phyloP scores from a whole-genome alignment of 768 basidiomycete species.

The Strobilomyces dryophilus region DNA sequence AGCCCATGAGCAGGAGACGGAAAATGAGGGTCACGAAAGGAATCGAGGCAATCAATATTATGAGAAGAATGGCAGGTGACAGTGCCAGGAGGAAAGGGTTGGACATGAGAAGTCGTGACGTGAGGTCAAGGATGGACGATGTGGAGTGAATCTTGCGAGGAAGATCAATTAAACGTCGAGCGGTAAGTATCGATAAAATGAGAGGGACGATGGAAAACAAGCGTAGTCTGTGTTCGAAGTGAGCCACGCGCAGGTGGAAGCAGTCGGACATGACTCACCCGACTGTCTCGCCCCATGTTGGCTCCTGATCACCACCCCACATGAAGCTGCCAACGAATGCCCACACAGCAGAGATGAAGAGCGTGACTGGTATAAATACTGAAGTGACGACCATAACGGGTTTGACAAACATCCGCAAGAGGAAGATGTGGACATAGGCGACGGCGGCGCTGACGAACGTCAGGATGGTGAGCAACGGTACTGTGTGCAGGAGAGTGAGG shows the following conservation, averaged over 20 bases:
- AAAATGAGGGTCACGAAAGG: constrained; percentile 79
- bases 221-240: constrained; percentile 34
- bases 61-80: constrained; percentile 69
- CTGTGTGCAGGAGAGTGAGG: constrained; percentile 68
- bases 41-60: constrained; percentile 63
- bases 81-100: constrained; percentile 75
- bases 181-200: constrained; percentile 63
- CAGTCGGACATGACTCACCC: constrained; percentile 47
- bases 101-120: constrained; percentile 63
- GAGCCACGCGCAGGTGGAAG: constrained; percentile 3
- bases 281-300: constrained; percentile 79
- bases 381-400: constrained; percentile 80
- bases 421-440: constrained; percentile 70
- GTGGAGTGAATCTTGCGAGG: constrained; percentile 66
- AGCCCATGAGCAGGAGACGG: constrained; percentile 70
- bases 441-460: constrained; percentile 65
- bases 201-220: constrained; percentile 77
- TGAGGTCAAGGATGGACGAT: constrained; percentile 52
- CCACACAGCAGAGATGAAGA: constrained; percentile 74
- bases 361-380: constrained; percentile 68
- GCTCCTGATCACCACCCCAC: constrained; percentile 48
- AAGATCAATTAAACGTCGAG: constrained; percentile 66
- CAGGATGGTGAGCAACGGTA: constrained; percentile 71
- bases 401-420: constrained; percentile 76
- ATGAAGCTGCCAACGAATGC: constrained; percentile 79